These are phyloP conservation scores for Candida frijolesensis DNA, from an alignment of 1,139 yeast species.

Conservation along the genomic window DNA sequence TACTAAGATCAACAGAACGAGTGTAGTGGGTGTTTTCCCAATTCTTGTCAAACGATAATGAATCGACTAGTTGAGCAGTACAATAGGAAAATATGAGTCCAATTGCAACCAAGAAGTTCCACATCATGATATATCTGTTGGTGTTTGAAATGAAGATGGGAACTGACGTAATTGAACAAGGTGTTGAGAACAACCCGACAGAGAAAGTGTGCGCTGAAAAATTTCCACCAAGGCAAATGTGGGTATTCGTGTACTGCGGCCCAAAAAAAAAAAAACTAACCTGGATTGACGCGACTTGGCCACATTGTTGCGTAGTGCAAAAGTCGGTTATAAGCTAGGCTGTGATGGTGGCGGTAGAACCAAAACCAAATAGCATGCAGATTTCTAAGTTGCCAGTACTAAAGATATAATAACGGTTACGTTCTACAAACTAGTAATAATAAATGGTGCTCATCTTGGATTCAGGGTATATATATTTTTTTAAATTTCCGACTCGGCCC, in stretches of 20 bases:
- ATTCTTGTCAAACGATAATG: conserved; percentile 9
- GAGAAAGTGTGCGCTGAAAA: conserved; percentile 2
- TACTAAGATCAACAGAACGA: conserved; percentile 62
- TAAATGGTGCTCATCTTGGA: not conserved
- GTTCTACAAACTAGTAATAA: too few relatives aligned
- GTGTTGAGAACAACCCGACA: not conserved
- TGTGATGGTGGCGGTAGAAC: too few relatives aligned
- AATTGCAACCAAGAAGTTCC: conserved; percentile 10
- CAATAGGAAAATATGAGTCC: conserved; percentile 12
- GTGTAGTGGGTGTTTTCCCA: conserved; percentile 53
- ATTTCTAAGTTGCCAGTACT: too few relatives aligned
- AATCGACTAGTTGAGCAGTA: conserved; percentile 11
- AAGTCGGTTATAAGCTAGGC: too few relatives aligned
- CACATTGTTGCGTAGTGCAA: too few relatives aligned
- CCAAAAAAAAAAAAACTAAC: not conserved
- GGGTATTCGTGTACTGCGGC: not conserved
- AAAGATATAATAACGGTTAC: too few relatives aligned
- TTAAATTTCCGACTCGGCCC: not conserved
- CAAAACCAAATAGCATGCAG: too few relatives aligned
- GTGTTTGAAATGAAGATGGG: too few relatives aligned
- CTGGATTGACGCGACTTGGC: not conserved
- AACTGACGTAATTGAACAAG: not conserved
- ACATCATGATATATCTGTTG: conserved; percentile 7
- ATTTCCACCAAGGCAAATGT: not conserved
- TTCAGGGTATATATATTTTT: too few relatives aligned